Evolutionary conservation across 768 basidiomycete species (phyloP).

Genomic region (Cystofilobasidium ferigula): DNA sequence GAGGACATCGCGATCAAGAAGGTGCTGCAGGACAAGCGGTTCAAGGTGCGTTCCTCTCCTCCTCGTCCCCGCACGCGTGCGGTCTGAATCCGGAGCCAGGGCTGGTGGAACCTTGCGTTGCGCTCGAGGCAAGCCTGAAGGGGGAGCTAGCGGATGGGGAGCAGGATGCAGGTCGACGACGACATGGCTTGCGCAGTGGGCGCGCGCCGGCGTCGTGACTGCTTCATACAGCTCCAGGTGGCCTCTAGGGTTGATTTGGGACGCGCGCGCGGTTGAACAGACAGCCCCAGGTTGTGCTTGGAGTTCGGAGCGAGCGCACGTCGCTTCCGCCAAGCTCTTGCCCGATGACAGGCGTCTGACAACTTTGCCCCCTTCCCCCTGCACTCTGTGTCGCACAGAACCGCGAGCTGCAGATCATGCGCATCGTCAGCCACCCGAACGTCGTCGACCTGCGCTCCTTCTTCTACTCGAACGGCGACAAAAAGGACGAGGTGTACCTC

Average conservation of each 20-base stretch:
- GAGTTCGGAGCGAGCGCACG: not conserved
- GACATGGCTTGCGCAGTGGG: too few species aligned
- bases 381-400: conserved; percentile 49
- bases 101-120: not conserved
- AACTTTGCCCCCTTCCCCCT: not conserved
- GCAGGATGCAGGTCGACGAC: not conserved
- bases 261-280: too few species aligned
- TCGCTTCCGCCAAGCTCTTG: not conserved
- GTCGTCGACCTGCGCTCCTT: conserved; percentile 96
- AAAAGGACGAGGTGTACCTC: conserved; percentile 99
- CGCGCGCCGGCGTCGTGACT: too few species aligned
- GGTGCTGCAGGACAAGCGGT: conserved; percentile 98
- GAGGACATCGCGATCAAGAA: conserved; percentile 98
- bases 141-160: too few species aligned
- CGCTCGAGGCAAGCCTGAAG: not conserved
- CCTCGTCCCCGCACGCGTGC: not conserved
- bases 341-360: too few species aligned
- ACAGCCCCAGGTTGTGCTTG: too few species aligned
- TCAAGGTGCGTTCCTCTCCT: conserved; percentile 67
- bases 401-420: conserved; percentile 98
- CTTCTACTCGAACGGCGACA: conserved; percentile 99
- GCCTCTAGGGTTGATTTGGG: too few species aligned
- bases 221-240: too few species aligned
- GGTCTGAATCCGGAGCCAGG: too few species aligned
- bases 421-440: conserved; percentile 89